Percentiles rank a stretch among this genome's conserved stretches.
phyloP scores from a whole-genome alignment of 768 basidiomycete genomes.

The Chiua virens region DNA sequence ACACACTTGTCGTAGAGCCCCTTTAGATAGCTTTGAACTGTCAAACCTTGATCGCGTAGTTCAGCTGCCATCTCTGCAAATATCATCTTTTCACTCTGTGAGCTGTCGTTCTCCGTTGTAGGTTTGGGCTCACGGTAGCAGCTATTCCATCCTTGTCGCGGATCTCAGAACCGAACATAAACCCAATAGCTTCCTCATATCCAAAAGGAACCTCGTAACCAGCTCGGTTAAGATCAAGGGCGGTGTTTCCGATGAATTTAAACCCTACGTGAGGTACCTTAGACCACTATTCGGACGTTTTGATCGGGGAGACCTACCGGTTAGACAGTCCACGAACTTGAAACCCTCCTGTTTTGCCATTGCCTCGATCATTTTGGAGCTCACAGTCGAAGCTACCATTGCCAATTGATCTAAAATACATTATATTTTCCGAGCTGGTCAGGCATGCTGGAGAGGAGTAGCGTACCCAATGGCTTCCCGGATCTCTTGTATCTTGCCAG shows the following conservation, averaged over 20 bases:
- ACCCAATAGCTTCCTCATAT: constrained; percentile 93
- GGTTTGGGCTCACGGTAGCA: constrained; percentile 55
- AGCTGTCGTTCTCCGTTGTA: background rate
- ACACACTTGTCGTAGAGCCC: constrained; percentile 59
- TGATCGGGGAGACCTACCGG: constrained; percentile 45
- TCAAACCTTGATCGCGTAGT: constrained; percentile 51
- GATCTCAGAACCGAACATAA: constrained; percentile 78
- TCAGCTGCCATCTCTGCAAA: constrained; percentile 68
- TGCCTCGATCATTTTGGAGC: constrained; percentile 83
- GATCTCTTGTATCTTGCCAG: constrained; percentile 45
- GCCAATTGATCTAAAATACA: constrained; percentile 56
- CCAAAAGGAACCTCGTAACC: constrained; percentile 79
- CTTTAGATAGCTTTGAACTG: constrained; percentile 57
- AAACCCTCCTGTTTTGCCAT: constrained; percentile 80
- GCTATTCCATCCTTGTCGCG: constrained; percentile 89
- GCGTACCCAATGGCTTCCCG: constrained; percentile 44
- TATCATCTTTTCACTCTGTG: constrained; percentile 42
- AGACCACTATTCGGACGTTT: background rate
- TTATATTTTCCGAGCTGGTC: constrained; percentile 41
- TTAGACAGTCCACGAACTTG: constrained; percentile 81
- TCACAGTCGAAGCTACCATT: constrained; percentile 88
- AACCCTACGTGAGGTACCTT: constrained; percentile 54
- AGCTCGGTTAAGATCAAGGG: constrained; percentile 56
- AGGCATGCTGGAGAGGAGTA: constrained; percentile 26
- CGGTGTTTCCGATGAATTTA: constrained; percentile 88